Evolutionary conservation across 2,329 filamentous ascomycete genomes (phyloP), one percentile per base, ranked within the genome.

Genomic region (Trichoderma harzianum): DNA sequence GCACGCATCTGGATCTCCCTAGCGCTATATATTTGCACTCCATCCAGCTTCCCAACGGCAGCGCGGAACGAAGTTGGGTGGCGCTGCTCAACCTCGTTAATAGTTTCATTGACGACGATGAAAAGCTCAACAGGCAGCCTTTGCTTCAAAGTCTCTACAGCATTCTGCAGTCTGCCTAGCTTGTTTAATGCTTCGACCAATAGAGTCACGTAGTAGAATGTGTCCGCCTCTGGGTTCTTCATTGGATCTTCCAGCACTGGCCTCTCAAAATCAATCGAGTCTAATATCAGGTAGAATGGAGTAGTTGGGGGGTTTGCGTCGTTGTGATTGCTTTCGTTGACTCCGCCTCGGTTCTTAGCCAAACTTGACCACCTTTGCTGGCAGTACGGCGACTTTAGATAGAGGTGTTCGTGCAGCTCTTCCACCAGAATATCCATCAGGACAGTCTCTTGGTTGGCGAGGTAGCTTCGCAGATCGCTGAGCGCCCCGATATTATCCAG

Each of bases 371-470:
- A 99, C 75, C 96, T 88, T 79, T 97, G 94, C 79, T 97, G 94
- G 79, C 95, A 98, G 79, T 99, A 99, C 0, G 95, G 96, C 4
- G 95, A 98, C 80, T 98, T 98, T 51, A 99, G 89, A 79, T 99
- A 99, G 5, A 99, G 86, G 82, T 99, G 96, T 79, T 97, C 96
- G 79, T 99, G 96, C 39, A 99, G 86, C 81, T 99, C 96, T 80
- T 99, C 96, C n/a, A 98, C 91, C 70, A 99, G 81, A 68, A 98
- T 98, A 78, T 99, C 96, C 78, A 95, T 95, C 74, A 99, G 84
- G 0, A 93, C 89, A 32, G 92, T 93, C 83, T 99, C 96, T 79
- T 99, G 97, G 78, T 97, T 98, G 72, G 91, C 91, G 72, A 99
- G 89, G 78, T 98, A 98, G 77, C 90, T 90, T 71, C 94, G 89